Evolutionary conservation across 495 filamentous ascomycete species (phyloP).

Genomic region (Amphirosellinia nigrospora): DNA sequence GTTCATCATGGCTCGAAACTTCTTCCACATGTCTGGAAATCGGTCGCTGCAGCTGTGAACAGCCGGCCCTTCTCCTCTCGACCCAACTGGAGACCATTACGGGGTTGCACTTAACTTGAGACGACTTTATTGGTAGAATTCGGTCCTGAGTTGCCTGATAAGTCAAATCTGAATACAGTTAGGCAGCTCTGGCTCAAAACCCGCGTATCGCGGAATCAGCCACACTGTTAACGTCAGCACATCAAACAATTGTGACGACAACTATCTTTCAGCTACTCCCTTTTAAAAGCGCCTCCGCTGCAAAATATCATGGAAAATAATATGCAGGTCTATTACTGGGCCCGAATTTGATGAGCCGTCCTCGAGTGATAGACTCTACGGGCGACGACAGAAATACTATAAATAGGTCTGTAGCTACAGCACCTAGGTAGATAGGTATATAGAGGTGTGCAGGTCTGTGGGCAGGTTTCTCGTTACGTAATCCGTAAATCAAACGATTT

Average conservation of each 20-base stretch:
- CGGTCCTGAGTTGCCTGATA: not conserved
- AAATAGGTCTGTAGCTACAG: not conserved
- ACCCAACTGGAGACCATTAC: not conserved
- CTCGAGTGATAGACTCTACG: not conserved
- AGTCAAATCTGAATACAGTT: conserved; percentile 3
- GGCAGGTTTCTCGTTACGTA: not conserved
- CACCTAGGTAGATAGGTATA: not conserved
- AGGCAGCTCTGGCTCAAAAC: not conserved
- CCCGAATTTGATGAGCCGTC: not conserved
- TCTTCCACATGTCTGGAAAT: too few species aligned
- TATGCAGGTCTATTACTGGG: not conserved
- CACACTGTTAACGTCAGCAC: conserved; percentile 10
- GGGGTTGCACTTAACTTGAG: not conserved
- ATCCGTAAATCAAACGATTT: not conserved
- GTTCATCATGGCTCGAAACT: too few species aligned
- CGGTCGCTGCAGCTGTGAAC: not conserved
- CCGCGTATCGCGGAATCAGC: not conserved
- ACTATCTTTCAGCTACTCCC: not conserved
- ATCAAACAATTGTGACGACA: not conserved
- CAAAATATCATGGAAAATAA: not conserved
- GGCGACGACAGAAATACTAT: not conserved
- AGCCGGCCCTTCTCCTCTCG: not conserved
- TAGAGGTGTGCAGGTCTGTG: too few species aligned
- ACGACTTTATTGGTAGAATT: conserved; percentile 1
- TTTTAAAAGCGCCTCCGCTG: not conserved